Evolutionary conservation across 305 asterid genomes (phyloP), one percentile per base, ranked within the genome.

Genomic region (Coffea humblotiana): DNA sequence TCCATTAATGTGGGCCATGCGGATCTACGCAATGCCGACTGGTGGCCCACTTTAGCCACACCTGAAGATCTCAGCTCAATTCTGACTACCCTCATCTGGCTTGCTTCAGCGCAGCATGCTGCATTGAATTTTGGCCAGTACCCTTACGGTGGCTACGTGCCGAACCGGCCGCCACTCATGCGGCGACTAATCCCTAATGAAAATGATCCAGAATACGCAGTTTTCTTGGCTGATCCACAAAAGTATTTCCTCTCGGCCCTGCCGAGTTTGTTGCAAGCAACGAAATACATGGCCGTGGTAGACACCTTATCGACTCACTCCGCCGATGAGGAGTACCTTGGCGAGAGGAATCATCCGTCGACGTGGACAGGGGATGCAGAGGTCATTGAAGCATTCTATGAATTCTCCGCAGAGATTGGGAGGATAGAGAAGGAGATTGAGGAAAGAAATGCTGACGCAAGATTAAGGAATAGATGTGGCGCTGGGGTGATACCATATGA

Each of bases 131-230:
- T 96, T 49, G 99, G 99, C 51, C 99, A 96, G 77, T 94, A 92
- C 86, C 97, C 99, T 1, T 96, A 94, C n/a, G 98, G 98, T 0
- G 99, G 99, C 1, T 96, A 94, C 68, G 94, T 96, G n/a, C 99
- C 99, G 0, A 96, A 96, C 87, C 90, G 98, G 40, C 99, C 99
- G 1, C 97, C 99, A 0, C 87, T 96, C 51, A 88, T 92, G 93
- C 97, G 97, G 0, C 86, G 98, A 4, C 37, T 92, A 66, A 87
- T 94, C 67, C 99, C 98, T 2, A 88, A 89, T 0, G 94, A 92
- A 82, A 86, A 79, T 7, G 99, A 96, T 63, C 92, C 93, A 0
- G 99, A 96, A 79, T 91, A 92, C 19, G 79, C 91, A 0, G 79
- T 88, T 6, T 92, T 96, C 81, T 67, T 78, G 0, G 80, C 90